Base-by-base conservation (phyloP, 1,139 yeast species). In the Trichomonascaceae sp. region DNA sequence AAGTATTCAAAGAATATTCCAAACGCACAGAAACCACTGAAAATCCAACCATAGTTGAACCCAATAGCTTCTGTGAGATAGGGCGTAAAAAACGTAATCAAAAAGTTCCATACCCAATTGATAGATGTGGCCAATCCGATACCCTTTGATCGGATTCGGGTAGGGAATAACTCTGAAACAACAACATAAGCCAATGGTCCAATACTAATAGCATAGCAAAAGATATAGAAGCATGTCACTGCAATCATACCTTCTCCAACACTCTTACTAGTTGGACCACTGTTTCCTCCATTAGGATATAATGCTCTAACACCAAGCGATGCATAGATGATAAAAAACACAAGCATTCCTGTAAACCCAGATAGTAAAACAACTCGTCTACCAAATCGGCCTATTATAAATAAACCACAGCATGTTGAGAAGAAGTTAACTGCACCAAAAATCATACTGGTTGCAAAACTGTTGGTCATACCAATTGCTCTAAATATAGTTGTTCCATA, bases 171-270 rank as follows among this genome's bases (percentile, higher is more conserved):
- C 71, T 88, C 96, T 43, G 93, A 84, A 53, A 84, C 80, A 62
- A 86, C 83, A 55, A 85, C 85, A 80, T 83, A 89, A 47, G 84
- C 84, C 66, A 84, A 81, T 64, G 95, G 93, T 58, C 91, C 96
- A 95, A 96, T 87, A 7, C 95, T 83, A 43, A 86, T 79, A 41
- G 96, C 93, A 68, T 87, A 88, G 75, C 81, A 84, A 79, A 85
- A 85, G 60, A 89, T 86, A 74, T 82, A 89, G 58, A 86, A 68
- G 70, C 93, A 85, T 32, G 91, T 82, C 63, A 88, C 80, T 64
- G 86, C 83, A 68, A 88, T 85, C 88, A 82, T 79, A 47, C 62
- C 66, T 45, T 59, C 58, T 22, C 64, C 65, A 30, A 61, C 78
- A n/a, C 72, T 17, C 22, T 24, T 15, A 48, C 50, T 49, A 13